A percentile compares a stretch with the other conserved stretches of the same genome.
Conservation (phyloP, 1,284 basidiomycete species). For the Papiliotrema fonsecae region DNA sequence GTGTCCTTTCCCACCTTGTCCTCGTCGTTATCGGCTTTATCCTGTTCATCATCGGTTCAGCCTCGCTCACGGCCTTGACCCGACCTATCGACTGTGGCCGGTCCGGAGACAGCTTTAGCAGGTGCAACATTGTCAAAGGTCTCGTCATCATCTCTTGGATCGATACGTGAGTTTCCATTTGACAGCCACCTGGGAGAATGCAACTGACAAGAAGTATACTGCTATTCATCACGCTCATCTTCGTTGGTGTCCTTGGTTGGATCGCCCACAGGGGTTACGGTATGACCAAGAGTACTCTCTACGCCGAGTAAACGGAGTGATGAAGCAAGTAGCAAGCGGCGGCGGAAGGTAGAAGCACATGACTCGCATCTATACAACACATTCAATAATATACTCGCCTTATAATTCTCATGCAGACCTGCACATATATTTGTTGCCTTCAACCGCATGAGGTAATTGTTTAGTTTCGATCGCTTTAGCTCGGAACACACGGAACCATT, state of each 20-base stretch:
- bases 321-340: too few relatives aligned
- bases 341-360: too few relatives aligned
- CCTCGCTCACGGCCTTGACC: slow-evolving; percentile 45
- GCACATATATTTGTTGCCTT: too few relatives aligned
- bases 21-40: slow-evolving; percentile 41
- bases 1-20: slow-evolving; percentile 46
- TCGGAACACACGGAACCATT: too few relatives aligned
- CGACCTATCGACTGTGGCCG: slow-evolving; percentile 38
- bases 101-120: slow-evolving; percentile 24
- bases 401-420: too few relatives aligned
- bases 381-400: too few relatives aligned
- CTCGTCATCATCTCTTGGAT: slow-evolving; percentile 47
- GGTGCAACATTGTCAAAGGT: slow-evolving; percentile 46
- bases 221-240: slow-evolving; percentile 33
- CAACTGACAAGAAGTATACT: slow-evolving; percentile 16
- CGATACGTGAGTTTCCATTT: slow-evolving; percentile 33
- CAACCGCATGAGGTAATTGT: too few relatives aligned
- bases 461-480: too few relatives aligned
- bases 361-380: too few relatives aligned
- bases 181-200: neutral
- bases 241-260: slow-evolving; percentile 39
- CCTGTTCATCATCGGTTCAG: slow-evolving; percentile 47
- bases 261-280: slow-evolving; percentile 45
- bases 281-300: slow-evolving; percentile 32
- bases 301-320: slow-evolving; percentile 31